These are phyloP conservation scores for Gracilariopsis chorda DNA, from an alignment of 23 red algal genomes.

Conservation along the genomic window DNA sequence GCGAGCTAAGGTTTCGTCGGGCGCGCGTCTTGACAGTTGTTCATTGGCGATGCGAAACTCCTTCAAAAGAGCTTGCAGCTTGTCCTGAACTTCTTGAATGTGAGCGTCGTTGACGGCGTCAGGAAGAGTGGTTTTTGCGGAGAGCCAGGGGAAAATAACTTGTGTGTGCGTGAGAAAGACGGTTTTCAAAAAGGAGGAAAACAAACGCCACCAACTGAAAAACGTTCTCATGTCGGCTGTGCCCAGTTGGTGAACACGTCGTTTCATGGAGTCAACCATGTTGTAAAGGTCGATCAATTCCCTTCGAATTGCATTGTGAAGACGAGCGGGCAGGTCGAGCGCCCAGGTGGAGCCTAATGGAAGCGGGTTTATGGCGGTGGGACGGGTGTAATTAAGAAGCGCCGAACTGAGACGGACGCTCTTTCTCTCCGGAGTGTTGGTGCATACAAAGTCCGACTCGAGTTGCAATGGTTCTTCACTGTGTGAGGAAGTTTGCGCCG, in stretches of 20 bases:
- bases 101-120: constrained; percentile 1
- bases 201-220: constrained; percentile 68
- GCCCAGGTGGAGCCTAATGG: constrained; percentile 43
- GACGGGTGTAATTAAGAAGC: constrained; percentile 51
- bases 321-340: constrained; percentile 40
- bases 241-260: constrained; percentile 30
- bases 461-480: background rate
- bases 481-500: background rate
- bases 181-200: constrained; percentile 47
- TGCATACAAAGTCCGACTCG: constrained; percentile 37
- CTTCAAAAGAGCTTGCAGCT: background rate
- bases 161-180: constrained; percentile 18
- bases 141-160: constrained; percentile 51
- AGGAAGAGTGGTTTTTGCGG: background rate
- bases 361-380: constrained; percentile 45
- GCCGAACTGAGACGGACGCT: constrained; percentile 57
- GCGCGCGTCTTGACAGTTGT: constrained; percentile 47
- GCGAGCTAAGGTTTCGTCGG: constrained; percentile 56
- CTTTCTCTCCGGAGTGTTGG: background rate
- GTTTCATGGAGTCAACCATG: constrained; percentile 73
- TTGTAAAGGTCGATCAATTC: constrained; percentile 67
- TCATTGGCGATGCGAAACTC: constrained; percentile 24
- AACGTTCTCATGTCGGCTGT: constrained; percentile 43
- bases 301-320: constrained; percentile 67
- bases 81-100: background rate